Percentiles rank a stretch among this genome's conserved stretches.
Evolutionary conservation across 192 early-diverging fungal species (phyloP).

Genomic region (Linnemannia schmuckeri): DNA sequence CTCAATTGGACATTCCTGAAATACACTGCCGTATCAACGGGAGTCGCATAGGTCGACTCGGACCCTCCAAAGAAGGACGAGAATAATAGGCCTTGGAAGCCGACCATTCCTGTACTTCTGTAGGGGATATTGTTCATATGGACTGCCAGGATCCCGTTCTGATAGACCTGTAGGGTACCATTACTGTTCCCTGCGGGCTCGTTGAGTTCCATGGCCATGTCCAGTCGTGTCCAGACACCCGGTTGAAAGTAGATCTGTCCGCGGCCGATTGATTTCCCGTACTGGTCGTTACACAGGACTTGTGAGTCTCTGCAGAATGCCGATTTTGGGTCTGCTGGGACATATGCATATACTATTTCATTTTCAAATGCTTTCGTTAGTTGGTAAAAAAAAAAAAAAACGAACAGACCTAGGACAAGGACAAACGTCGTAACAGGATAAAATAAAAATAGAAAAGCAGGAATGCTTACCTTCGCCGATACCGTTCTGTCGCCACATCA

Average conservation of each 20-base stretch:
- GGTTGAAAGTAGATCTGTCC: constrained; percentile 59
- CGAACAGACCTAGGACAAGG: not conserved
- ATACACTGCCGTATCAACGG: constrained; percentile 51
- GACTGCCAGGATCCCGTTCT: constrained; percentile 55
- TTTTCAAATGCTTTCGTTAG: not conserved
- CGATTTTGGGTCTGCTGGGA: constrained; percentile 48
- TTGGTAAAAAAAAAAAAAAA: not conserved
- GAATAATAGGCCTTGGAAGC: constrained; percentile 60
- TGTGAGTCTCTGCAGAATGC: constrained; percentile 43
- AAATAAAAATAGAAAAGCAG: not conserved
- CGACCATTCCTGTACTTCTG: constrained; percentile 56
- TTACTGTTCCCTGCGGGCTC: constrained; percentile 53
- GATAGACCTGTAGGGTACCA: constrained; percentile 59
- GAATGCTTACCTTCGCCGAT: constrained; percentile 46
- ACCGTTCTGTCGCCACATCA: constrained; percentile 64
- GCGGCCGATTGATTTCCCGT: constrained; percentile 65
- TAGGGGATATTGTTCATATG: constrained; percentile 55
- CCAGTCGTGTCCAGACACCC: constrained; percentile 56
- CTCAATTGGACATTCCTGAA: constrained; percentile 62
- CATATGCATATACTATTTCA: constrained; percentile 62
- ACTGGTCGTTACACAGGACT: constrained; percentile 60
- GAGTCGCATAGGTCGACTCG: constrained; percentile 54
- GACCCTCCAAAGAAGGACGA: constrained; percentile 69
- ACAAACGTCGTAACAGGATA: not conserved
- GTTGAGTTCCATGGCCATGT: constrained; percentile 59